Base-by-base conservation (phyloP, 1,284 basidiomycete species). In the Marasmius sp. region DNA sequence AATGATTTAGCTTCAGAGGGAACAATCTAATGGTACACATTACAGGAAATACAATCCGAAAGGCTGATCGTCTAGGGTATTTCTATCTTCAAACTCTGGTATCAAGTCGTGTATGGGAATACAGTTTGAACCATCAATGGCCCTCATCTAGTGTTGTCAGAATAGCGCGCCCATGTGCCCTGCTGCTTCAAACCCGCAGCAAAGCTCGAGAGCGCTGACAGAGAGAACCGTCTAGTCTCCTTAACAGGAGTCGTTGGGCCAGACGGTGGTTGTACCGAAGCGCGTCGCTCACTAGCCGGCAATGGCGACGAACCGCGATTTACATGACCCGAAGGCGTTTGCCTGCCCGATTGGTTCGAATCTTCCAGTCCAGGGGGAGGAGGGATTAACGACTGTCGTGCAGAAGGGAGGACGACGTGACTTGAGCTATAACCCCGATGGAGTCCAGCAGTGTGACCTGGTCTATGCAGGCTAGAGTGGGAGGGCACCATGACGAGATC, bases 171-270 rank as follows among this genome's bases (percentile, higher is more conserved):
- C 62, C 62, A 64, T 37, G 62, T 61, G 22, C 59, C 62, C 18
- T 50, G 56, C 2, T 58, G 39, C 33, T 45, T 54, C 41, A 64
- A 48, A 12, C 62, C 62, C 36, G 62, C 64, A 61, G 68, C 63
- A 38, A 73, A 68, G 60, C 57, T 71, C 38, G 72, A 72, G 22
- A 75, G 53, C 20, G 68, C 66, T 11, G 73, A 70, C n/a, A 75
- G 68, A 5, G 72, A 72, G 54, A 73, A 71, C 20, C 69, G 68
- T 1, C 69, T 69, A 61, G 63, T 63, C 45, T 70, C 70, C 59
- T 67, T 72, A 27, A 27, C 5, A 60, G 62, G 65, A 12, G 33
- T 58, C 18, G 60, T 16, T 14, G 49, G 14, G 20, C 20, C 43
- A 22, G 53, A 54, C 22, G 52, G 6, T 10, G 38, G 20, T 22